Evolutionary conservation across 148 eudicot species (phyloP).

Genomic region (Nepenthes mirabilis): DNA sequence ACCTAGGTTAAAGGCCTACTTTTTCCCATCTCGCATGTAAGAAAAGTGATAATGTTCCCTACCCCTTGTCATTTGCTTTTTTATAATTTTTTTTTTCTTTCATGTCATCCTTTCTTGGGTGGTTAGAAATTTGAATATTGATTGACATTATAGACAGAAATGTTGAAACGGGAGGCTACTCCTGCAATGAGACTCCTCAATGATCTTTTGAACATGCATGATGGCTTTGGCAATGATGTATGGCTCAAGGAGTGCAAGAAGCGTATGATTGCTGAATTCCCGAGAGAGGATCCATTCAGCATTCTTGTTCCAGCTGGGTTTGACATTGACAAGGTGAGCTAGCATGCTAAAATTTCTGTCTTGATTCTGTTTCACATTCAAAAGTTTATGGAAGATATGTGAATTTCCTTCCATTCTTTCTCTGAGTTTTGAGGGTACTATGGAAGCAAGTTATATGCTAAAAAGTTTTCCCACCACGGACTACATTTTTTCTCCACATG

Average conservation of each 20-base stretch:
- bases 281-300: conserved; percentile 94
- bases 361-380: not conserved
- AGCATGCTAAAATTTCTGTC: conserved; percentile 3
- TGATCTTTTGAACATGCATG: conserved; percentile 77
- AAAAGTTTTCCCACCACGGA: too few species aligned
- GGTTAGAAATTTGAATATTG: not conserved
- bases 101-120: not conserved
- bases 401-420: too few species aligned
- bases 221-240: conserved; percentile 77
- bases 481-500: too few species aligned
- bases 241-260: conserved; percentile 95
- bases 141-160: conserved; percentile 48
- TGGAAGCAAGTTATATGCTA: too few species aligned
- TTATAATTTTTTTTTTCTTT: not conserved
- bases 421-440: too few species aligned
- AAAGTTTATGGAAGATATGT: too few species aligned
- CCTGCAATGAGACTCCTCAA: conserved; percentile 95
- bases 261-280: conserved; percentile 70
- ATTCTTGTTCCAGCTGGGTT: conserved; percentile 90
- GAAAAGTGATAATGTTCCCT: not conserved
- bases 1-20: not conserved
- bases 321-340: conserved; percentile 70
- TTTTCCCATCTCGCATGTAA: not conserved
- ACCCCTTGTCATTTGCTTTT: not conserved
- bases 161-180: conserved; percentile 75